Conservation (phyloP, 352 stramenopile species). For the Phytophthora pistaciae region DNA sequence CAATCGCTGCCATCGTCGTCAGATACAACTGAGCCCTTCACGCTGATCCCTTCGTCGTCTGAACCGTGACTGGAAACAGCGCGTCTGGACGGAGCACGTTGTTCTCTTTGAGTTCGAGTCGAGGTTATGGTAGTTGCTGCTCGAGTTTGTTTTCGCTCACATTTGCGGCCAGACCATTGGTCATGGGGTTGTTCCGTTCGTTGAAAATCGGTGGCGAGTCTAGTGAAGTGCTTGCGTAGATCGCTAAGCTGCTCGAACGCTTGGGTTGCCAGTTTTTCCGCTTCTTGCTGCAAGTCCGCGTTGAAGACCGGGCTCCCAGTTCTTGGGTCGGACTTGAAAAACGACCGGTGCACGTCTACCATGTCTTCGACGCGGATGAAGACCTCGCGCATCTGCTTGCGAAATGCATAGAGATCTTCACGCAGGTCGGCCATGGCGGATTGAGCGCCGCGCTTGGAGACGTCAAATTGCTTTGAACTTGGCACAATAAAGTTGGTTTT, state of each 20-base stretch:
- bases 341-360: slow-evolving; percentile 65
- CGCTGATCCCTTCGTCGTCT: slow-evolving; percentile 3
- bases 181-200: slow-evolving; percentile 7
- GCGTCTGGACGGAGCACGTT: neutral
- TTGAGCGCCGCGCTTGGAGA: neutral
- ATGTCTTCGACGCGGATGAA: slow-evolving; percentile 73
- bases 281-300: slow-evolving; percentile 30
- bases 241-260: slow-evolving; percentile 56
- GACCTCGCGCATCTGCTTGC: slow-evolving; percentile 65
- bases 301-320: slow-evolving; percentile 48
- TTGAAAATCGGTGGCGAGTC: slow-evolving; percentile 40
- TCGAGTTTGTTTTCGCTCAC: neutral
- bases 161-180: neutral
- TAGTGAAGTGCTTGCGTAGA: slow-evolving; percentile 50
- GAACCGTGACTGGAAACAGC: slow-evolving; percentile 7
- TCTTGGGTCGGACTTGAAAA: slow-evolving; percentile 63
- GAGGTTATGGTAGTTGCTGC: neutral
- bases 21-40: neutral
- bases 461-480: neutral
- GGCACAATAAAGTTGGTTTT: too few relatives aligned
- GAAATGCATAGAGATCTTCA: slow-evolving; percentile 70
- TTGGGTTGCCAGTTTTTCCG: slow-evolving; percentile 39
- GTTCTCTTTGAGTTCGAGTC: neutral
- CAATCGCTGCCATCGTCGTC: slow-evolving; percentile 10
- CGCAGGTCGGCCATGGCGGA: slow-evolving; percentile 38